Evolutionary conservation across 345 rosid genomes (phyloP).

Genomic region (Bruguiera parviflora): DNA sequence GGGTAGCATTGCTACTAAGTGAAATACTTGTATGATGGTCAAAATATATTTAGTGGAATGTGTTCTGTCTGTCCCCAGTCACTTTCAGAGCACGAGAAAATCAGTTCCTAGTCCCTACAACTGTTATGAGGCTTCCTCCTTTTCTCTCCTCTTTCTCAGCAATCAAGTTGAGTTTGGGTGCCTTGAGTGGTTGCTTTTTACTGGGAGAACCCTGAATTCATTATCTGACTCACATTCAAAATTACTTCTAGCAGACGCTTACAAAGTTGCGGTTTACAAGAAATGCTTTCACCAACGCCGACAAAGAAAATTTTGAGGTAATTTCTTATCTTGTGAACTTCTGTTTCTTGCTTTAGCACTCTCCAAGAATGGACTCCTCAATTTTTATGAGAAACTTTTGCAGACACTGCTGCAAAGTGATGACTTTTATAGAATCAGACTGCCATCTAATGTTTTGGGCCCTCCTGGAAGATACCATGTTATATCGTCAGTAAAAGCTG

Average conservation of each 20-base stretch:
- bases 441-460: constrained; percentile 79
- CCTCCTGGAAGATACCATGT: constrained; percentile 73
- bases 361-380: not conserved
- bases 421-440: constrained; percentile 81
- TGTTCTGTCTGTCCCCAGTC: too few relatives aligned
- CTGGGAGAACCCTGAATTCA: not conserved
- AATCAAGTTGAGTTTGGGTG: not conserved
- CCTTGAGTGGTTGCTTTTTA: not conserved
- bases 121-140: too few relatives aligned
- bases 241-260: constrained; percentile 47
- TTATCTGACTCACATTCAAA: not conserved
- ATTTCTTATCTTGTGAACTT: constrained; percentile 1
- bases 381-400: constrained; percentile 14
- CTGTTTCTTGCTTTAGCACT: not conserved
- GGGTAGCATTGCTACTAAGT: too few relatives aligned
- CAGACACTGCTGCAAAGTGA: constrained; percentile 74
- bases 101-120: too few relatives aligned
- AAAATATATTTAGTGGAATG: too few relatives aligned
- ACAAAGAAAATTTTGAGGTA: constrained; percentile 71
- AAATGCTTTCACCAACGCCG: constrained; percentile 52
- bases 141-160: too few relatives aligned
- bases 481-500: constrained; percentile 84
- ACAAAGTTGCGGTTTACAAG: constrained; percentile 88
- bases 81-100: too few relatives aligned
- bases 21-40: too few relatives aligned